These are phyloP conservation scores for Iris pallida DNA, from an alignment of 116 monocot species.

Conservation along the genomic window DNA sequence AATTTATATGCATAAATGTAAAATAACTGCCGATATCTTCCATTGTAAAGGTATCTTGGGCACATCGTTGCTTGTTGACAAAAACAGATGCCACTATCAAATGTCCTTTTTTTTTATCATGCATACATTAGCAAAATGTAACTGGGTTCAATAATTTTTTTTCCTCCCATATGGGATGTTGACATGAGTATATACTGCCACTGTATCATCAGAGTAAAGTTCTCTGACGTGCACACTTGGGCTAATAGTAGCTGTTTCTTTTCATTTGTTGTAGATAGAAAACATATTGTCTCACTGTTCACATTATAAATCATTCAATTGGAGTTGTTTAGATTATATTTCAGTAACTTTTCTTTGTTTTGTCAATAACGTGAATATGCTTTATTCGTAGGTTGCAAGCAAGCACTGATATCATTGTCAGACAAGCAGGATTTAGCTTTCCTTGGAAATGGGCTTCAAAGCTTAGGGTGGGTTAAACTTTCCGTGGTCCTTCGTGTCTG, in stretches of 20 bases:
- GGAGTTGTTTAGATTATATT: neutral
- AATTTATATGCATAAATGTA: no score
- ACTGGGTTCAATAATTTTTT: no score
- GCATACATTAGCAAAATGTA: no score
- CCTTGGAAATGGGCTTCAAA: conserved; percentile 83
- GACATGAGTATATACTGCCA: no score
- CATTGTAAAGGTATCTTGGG: no score
- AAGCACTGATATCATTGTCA: conserved; percentile 88
- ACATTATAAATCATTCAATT: neutral
- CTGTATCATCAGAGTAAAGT: no score
- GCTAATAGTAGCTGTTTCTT: neutral
- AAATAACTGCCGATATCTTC: no score
- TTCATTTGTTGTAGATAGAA: neutral
- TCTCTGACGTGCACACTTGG: no score
- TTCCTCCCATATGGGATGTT: no score
- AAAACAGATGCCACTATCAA: no score
- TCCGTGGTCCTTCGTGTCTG: neutral
- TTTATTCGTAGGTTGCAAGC: conserved; percentile 43
- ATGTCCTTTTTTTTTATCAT: no score
- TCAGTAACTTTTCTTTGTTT: neutral
- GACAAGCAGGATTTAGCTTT: conserved; percentile 69
- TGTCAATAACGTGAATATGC: neutral
- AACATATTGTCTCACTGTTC: neutral
- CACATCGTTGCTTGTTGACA: no score
- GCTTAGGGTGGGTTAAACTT: conserved; percentile 46